Percentiles rank a stretch among this genome's conserved stretches.
Conservation (phyloP, 768 basidiomycete species). For the Auriscalpium vulgare region DNA sequence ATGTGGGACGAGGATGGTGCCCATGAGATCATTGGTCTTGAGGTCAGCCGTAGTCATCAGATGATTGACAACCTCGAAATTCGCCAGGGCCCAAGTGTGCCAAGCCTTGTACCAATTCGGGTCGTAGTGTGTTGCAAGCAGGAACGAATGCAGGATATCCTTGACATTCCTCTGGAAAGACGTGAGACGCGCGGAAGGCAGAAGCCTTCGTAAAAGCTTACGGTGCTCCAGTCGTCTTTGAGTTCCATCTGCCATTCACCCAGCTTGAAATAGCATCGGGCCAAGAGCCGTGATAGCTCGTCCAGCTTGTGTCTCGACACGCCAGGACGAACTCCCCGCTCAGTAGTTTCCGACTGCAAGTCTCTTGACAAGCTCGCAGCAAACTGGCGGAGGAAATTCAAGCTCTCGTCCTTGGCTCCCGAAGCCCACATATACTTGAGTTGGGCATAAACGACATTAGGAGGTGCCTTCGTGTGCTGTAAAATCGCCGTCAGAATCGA, state of each 20-base stretch:
- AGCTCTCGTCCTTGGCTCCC: conserved; percentile 66
- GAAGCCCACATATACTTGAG: conserved; percentile 94
- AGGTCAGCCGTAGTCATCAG: conserved; percentile 61
- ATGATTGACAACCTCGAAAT: conserved; percentile 86
- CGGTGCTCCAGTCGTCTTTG: conserved; percentile 71
- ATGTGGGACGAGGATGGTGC: conserved; percentile 63
- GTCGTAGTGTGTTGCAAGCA: conserved; percentile 84
- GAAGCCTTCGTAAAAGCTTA: conserved; percentile 30
- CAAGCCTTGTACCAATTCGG: conserved; percentile 98
- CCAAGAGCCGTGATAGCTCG: conserved; percentile 80
- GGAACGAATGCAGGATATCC: conserved; percentile 79
- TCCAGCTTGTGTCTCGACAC: conserved; percentile 53
- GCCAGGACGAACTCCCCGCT: conserved; percentile 36
- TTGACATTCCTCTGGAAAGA: conserved; percentile 62
- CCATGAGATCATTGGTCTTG: conserved; percentile 48
- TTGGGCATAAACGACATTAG: conserved; percentile 93
- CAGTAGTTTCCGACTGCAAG: conserved; percentile 52
- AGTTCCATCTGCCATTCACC: conserved; percentile 90
- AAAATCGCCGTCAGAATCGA: neutral
- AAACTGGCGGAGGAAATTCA: conserved; percentile 80
- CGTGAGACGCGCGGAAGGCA: neutral
- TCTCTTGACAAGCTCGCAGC: conserved; percentile 70
- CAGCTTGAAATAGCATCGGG: conserved; percentile 93
- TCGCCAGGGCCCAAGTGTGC: conserved; percentile 97
- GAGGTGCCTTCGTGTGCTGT: conserved; percentile 68